These are phyloP conservation scores for Raphanus raphanistrum DNA, from an alignment of 345 rosid genomes.

Conservation along the genomic window DNA sequence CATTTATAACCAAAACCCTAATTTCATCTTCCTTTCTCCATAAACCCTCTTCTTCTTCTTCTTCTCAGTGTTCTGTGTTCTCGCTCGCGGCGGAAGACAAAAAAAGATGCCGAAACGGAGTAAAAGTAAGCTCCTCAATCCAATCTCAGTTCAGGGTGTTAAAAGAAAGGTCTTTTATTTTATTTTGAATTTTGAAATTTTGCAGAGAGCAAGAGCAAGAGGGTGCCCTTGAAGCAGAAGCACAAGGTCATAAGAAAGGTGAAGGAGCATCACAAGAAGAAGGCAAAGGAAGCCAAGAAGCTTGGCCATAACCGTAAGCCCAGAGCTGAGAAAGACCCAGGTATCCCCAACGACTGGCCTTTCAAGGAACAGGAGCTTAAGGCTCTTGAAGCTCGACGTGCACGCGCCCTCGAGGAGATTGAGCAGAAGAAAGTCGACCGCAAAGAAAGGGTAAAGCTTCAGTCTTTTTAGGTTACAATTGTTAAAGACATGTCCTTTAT, in stretches of 20 bases:
- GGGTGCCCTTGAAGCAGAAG: conserved; percentile 78
- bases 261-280: conserved; percentile 93
- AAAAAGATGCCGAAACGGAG: conserved; percentile 72
- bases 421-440: conserved; percentile 89
- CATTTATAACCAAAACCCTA: conserved; percentile 36
- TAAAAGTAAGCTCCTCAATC: conserved; percentile 51
- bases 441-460: conserved; percentile 68
- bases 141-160: neutral
- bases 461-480: neutral
- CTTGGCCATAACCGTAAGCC: conserved; percentile 51
- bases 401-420: conserved; percentile 80
- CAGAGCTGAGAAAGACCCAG: conserved; percentile 93
- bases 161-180: neutral
- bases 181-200: neutral
- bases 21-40: conserved; percentile 2
- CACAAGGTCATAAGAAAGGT: conserved; percentile 84
- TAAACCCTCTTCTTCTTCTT: conserved; percentile 1
- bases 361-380: conserved; percentile 97
- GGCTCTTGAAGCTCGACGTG: conserved; percentile 85
- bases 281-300: conserved; percentile 94
- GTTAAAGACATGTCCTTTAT: neutral
- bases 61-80: neutral
- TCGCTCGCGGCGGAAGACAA: neutral
- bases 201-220: conserved; percentile 96
- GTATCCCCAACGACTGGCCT: conserved; percentile 98